These are phyloP conservation scores for Lactarius evosmus DNA, from an alignment of 768 basidiomycete genomes.

Conservation along the genomic window DNA sequence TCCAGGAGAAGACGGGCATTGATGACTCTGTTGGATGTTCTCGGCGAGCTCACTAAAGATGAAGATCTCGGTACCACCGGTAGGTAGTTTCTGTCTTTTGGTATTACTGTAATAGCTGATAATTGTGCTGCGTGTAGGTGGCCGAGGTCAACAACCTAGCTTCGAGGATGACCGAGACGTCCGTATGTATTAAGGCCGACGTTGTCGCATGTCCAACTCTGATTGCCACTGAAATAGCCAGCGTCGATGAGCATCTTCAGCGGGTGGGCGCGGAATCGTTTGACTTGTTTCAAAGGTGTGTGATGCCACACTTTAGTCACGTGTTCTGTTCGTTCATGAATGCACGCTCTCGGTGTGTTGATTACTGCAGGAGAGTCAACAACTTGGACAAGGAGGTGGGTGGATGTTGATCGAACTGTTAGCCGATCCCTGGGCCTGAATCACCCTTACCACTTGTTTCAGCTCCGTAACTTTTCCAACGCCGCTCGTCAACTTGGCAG, in stretches of 20 bases:
- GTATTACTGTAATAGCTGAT: neutral
- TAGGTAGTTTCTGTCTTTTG: slow-evolving; percentile 28
- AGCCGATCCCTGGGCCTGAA: neutral
- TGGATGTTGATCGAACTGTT: neutral
- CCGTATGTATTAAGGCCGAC: slow-evolving; percentile 46
- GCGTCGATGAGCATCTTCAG: slow-evolving; percentile 69
- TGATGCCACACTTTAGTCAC: slow-evolving; percentile 7
- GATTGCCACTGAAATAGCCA: slow-evolving; percentile 39
- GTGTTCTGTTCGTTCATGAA: slow-evolving; percentile 4
- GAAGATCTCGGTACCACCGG: slow-evolving; percentile 35
- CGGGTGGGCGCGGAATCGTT: slow-evolving; percentile 63
- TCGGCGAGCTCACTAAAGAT: slow-evolving; percentile 45
- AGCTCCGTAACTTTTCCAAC: slow-evolving; percentile 75
- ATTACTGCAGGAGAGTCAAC: slow-evolving; percentile 47
- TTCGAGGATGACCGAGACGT: slow-evolving; percentile 65
- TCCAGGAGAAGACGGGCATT: slow-evolving; percentile 44
- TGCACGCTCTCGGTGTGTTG: slow-evolving; percentile 12
- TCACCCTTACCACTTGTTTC: slow-evolving; percentile 12
- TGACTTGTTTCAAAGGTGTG: slow-evolving; percentile 58
- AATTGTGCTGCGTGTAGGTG: neutral
- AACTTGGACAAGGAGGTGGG: slow-evolving; percentile 63
- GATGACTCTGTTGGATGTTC: slow-evolving; percentile 45
- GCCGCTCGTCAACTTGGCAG: slow-evolving; percentile 74
- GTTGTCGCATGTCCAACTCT: neutral
- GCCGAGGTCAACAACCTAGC: slow-evolving; percentile 40